A percentile compares a stretch with the other conserved stretches of the same genome.
These are phyloP conservation scores for Bipolaris oryzae DNA, from an alignment of 2,329 filamentous ascomycete species.

Conservation along the genomic window DNA sequence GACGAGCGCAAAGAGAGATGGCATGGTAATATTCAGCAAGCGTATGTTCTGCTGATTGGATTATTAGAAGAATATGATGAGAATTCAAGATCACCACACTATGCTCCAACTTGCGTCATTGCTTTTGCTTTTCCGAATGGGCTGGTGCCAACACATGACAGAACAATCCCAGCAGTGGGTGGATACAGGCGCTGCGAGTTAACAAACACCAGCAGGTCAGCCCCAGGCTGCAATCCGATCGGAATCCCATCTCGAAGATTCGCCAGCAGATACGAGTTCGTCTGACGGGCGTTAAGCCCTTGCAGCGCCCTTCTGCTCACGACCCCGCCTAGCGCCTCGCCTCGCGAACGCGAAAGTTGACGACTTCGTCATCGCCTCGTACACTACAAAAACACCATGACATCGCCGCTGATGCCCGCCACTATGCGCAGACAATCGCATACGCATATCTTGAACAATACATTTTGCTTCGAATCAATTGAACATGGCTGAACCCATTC, in stretches of 20 bases:
- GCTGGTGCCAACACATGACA: background rate
- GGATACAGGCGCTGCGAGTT: background rate
- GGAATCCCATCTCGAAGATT: slow-evolving; percentile 6
- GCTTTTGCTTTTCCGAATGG: background rate
- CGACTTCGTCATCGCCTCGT: slow-evolving; percentile 28
- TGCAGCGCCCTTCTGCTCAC: slow-evolving; percentile 19
- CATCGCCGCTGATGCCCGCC: slow-evolving; percentile 12
- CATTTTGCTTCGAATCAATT: background rate
- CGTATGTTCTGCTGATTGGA: slow-evolving; percentile 8
- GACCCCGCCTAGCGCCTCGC: slow-evolving; percentile 20
- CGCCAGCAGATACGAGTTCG: slow-evolving; percentile 13
- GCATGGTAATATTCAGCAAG: background rate
- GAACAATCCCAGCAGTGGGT: background rate
- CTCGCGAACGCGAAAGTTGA: slow-evolving; percentile 23
- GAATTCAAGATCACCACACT: background rate
- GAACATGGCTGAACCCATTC: slow-evolving; percentile 40
- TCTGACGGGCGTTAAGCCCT: slow-evolving; percentile 12
- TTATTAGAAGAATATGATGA: slow-evolving; percentile 12
- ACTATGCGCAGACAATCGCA: slow-evolving; percentile 4
- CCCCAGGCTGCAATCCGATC: background rate
- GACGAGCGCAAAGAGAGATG: slow-evolving; percentile 8
- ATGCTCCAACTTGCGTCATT: background rate
- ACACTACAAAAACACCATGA: slow-evolving; percentile 22
- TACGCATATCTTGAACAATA: background rate
- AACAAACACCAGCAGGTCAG: background rate